Percentiles rank a stretch among this genome's conserved stretches.
Conservation (phyloP, 805 yeast genomes). For the Maudiozyma barnettii region DNA sequence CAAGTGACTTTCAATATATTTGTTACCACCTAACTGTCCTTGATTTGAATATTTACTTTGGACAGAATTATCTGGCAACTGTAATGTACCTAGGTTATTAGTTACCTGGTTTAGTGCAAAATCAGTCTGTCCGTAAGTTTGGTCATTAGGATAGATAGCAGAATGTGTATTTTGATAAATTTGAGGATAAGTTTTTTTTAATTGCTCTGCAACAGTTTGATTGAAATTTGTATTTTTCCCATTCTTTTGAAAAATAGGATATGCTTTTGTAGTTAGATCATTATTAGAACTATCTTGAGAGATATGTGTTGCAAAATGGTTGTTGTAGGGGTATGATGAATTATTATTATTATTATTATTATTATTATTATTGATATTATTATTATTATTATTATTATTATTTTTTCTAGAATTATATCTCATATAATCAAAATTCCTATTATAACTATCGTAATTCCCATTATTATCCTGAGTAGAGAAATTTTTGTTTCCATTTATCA, state of each 20-base stretch:
- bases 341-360: neutral
- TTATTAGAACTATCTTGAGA: neutral
- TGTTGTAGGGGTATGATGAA: neutral
- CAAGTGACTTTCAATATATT: neutral
- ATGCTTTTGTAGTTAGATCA: neutral
- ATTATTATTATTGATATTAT: neutral
- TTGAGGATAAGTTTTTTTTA: constrained; percentile 20
- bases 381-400: neutral
- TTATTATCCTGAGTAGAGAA: neutral
- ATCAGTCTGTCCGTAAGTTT: neutral
- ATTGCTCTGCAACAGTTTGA: constrained; percentile 12
- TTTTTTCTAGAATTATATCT: constrained; percentile 2
- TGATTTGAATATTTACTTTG: neutral
- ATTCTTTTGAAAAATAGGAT: neutral
- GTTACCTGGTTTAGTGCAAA: neutral
- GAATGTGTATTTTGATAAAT: constrained; percentile 8
- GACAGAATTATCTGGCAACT: neutral
- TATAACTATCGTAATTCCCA: neutral
- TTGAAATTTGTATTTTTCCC: constrained; percentile 1
- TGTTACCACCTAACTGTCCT: neutral
- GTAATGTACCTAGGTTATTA: neutral
- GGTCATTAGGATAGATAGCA: neutral
- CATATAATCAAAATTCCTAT: constrained; percentile 1
- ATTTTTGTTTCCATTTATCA: neutral
- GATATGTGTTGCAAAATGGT: neutral